These are phyloP conservation scores for Citrus hindsii DNA, from an alignment of 345 rosid genomes.

Conservation along the genomic window DNA sequence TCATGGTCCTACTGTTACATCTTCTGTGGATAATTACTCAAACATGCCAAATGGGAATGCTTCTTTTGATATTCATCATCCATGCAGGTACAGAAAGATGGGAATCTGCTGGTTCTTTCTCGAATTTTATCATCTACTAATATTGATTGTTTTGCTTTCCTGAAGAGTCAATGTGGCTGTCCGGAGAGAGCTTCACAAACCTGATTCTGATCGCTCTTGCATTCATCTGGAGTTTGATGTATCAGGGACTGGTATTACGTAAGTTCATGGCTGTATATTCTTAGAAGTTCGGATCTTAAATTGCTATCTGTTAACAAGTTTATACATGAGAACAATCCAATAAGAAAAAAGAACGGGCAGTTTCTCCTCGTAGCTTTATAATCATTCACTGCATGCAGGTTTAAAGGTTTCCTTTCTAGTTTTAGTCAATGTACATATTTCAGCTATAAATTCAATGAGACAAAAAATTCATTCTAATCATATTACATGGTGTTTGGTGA, in stretches of 20 bases:
- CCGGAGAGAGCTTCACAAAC: conserved; percentile 81
- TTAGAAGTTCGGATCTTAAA: conserved; percentile 8
- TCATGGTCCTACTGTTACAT: conserved; percentile 45
- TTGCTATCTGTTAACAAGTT: neutral
- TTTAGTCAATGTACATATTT: neutral
- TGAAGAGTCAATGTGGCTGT: conserved; percentile 76
- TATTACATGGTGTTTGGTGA: neutral
- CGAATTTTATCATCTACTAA: conserved; percentile 21
- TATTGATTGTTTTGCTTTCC: conserved; percentile 1
- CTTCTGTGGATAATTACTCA: conserved; percentile 30
- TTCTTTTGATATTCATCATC: conserved; percentile 75
- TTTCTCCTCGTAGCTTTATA: neutral
- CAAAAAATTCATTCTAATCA: neutral
- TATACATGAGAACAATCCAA: neutral
- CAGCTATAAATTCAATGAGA: neutral
- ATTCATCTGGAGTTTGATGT: conserved; percentile 91
- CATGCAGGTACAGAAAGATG: conserved; percentile 57
- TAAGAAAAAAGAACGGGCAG: neutral
- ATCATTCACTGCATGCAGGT: neutral
- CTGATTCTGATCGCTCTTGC: conserved; percentile 90
- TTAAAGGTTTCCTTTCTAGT: neutral
- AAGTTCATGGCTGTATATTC: conserved; percentile 29
- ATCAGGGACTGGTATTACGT: conserved; percentile 67
- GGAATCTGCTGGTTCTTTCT: neutral
- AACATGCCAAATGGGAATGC: conserved; percentile 58